phyloP scores from a whole-genome alignment of 1,139 yeast genomes.

The Magnusiomyces sp. region DNA sequence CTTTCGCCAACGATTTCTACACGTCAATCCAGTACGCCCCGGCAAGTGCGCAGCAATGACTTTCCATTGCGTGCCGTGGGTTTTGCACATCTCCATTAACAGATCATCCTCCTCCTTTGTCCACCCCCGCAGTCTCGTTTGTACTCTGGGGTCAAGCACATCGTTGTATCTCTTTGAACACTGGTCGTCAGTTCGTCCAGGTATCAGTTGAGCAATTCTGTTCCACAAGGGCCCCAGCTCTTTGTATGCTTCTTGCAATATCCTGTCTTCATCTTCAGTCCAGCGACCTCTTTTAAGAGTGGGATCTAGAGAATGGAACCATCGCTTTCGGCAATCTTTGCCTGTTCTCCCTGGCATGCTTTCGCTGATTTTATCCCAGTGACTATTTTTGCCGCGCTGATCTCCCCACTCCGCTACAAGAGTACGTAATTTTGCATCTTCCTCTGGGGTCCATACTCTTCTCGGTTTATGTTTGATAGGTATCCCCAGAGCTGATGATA shows the following conservation, averaged over 20 bases:
- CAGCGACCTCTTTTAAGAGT: constrained; percentile 74
- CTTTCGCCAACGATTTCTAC: constrained; percentile 89
- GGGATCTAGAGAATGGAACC: constrained; percentile 83
- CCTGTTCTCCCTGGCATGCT: constrained; percentile 71
- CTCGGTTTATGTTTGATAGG: constrained; percentile 19
- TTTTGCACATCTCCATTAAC: constrained; percentile 55
- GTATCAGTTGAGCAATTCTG: constrained; percentile 63
- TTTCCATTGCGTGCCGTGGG: constrained; percentile 88
- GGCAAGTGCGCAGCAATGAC: constrained; percentile 62
- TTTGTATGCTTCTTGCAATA: constrained; percentile 53
- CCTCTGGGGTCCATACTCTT: constrained; percentile 73
- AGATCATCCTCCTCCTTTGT: constrained; percentile 63
- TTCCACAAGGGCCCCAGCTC: constrained; percentile 81
- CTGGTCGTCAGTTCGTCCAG: constrained; percentile 90
- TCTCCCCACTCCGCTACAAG: constrained; percentile 77
- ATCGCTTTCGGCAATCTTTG: constrained; percentile 85
- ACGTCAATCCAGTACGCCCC: constrained; percentile 80
- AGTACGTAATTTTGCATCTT: constrained; percentile 62
- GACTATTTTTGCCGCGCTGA: constrained; percentile 63
- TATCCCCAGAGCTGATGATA: constrained; percentile 15
- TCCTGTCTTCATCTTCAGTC: constrained; percentile 77
- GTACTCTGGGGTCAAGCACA: constrained; percentile 74
- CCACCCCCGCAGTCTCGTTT: constrained; percentile 78
- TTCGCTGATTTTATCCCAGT: constrained; percentile 68
- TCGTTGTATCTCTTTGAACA: constrained; percentile 89